phyloP scores from a whole-genome alignment of 2,329 filamentous ascomycete species.

The Calonectria crousiana region DNA sequence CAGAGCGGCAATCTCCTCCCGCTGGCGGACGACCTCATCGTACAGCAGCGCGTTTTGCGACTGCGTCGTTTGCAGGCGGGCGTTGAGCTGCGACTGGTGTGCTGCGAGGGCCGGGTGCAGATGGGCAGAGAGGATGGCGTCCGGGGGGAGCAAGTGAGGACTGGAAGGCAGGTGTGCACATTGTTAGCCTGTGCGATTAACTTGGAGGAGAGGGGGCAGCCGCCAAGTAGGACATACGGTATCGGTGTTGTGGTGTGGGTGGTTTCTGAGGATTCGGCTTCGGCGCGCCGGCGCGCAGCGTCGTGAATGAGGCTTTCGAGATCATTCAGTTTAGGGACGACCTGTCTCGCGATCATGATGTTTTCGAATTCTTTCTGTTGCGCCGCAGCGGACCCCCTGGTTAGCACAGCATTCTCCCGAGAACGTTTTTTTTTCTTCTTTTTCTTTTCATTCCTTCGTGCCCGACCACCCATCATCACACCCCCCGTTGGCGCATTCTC shows the following conservation, averaged over 20 bases:
- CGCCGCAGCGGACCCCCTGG: not conserved
- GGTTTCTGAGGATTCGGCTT: constrained; percentile 28
- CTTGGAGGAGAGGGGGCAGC: not conserved
- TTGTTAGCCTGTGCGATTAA: not conserved
- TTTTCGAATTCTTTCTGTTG: constrained; percentile 67
- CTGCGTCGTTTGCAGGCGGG: constrained; percentile 67
- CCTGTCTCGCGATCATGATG: constrained; percentile 63
- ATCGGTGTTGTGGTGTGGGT: constrained; percentile 50
- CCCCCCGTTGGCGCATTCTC: not conserved
- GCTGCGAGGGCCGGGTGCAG: constrained; percentile 63
- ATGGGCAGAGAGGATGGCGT: constrained; percentile 66
- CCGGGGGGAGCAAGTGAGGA: constrained; percentile 68
- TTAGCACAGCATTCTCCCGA: constrained; percentile 20
- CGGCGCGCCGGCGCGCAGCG: constrained; percentile 52
- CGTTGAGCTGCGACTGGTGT: constrained; percentile 69
- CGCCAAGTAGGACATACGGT: constrained; percentile 54
- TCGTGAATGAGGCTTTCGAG: constrained; percentile 68
- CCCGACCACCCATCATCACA: not conserved
- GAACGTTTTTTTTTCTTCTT: too few species aligned
- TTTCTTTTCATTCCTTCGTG: not conserved
- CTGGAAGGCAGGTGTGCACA: constrained; percentile 42
- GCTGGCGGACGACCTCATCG: constrained; percentile 64
- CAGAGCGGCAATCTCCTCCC: constrained; percentile 65
- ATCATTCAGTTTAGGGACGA: constrained; percentile 70
- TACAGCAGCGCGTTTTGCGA: constrained; percentile 67